Evolutionary conservation across 2,329 filamentous ascomycete species (phyloP).

Genomic region (Raffaelea deltoideospora): DNA sequence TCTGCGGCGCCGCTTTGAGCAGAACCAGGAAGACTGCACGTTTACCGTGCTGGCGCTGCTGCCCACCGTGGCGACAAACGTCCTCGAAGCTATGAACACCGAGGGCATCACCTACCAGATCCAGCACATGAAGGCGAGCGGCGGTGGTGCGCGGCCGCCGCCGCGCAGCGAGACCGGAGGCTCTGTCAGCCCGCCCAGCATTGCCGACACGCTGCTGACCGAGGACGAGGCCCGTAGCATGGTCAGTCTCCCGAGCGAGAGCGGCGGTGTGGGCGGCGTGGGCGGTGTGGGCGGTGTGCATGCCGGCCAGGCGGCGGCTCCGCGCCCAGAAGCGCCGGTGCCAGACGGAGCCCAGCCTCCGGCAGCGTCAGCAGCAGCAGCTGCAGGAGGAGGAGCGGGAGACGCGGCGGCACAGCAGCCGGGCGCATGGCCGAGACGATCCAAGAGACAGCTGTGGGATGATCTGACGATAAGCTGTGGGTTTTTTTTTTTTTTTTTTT

Average conservation of each 20-base stretch:
- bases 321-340: too few species aligned
- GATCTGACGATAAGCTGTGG: conserved; percentile 90
- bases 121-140: conserved; percentile 70
- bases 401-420: conserved; percentile 12
- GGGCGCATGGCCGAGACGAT: conserved; percentile 21
- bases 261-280: conserved; percentile 30
- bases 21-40: conserved; percentile 98
- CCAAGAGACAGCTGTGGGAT: conserved; percentile 91
- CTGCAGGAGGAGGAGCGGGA: too few species aligned
- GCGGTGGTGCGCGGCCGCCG: conserved; percentile 28
- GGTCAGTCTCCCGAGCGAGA: conserved; percentile 62
- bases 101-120: conserved; percentile 88
- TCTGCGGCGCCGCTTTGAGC: conserved; percentile 87
- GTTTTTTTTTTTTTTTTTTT: conserved; percentile 16
- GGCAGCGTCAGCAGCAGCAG: too few species aligned
- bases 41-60: conserved; percentile 94
- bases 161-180: conserved; percentile 25
- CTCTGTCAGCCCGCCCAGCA: conserved; percentile 39
- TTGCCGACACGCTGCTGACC: conserved; percentile 55
- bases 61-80: conserved; percentile 79
- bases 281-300: too few species aligned
- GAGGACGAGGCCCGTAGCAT: conserved; percentile 74
- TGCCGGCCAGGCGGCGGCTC: conserved; percentile 58
- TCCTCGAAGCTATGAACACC: conserved; percentile 75
- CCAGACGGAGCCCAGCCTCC: too few species aligned